Evolutionary conservation across 2,329 filamentous ascomycete species (phyloP).

Genomic region (Ophiostoma australiae): DNA sequence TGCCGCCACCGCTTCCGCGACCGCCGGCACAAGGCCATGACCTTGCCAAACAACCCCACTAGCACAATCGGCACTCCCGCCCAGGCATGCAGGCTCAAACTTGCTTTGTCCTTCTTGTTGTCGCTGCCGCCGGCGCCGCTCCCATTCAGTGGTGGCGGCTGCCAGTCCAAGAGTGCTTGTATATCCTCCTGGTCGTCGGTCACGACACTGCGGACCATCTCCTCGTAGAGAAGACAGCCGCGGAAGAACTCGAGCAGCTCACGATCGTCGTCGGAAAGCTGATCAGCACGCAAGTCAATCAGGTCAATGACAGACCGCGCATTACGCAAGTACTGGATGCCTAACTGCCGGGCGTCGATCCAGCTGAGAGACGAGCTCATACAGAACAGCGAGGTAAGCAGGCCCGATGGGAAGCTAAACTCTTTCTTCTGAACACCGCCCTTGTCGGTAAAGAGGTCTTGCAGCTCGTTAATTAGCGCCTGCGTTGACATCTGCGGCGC

Average conservation of each 20-base stretch:
- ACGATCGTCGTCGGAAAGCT: constrained; percentile 29
- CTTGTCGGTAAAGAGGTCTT: constrained; percentile 28
- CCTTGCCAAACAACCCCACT: constrained; percentile 35
- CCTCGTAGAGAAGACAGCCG: constrained; percentile 39
- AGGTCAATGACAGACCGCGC: constrained; percentile 29
- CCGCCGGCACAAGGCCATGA: constrained; percentile 36
- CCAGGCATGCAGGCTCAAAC: constrained; percentile 36
- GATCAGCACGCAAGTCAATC: constrained; percentile 18
- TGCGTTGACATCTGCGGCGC: constrained; percentile 36
- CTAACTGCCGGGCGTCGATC: constrained; percentile 35
- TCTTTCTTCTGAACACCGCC: background rate
- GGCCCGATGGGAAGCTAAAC: constrained; percentile 33
- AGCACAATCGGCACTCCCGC: constrained; percentile 37
- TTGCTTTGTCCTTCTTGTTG: background rate
- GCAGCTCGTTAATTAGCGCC: constrained; percentile 36
- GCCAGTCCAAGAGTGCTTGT: constrained; percentile 25
- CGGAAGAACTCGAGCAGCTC: constrained; percentile 38
- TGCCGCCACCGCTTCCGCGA: constrained; percentile 32
- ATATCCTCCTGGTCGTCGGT: constrained; percentile 34
- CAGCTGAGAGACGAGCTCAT: constrained; percentile 40
- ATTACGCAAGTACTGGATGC: constrained; percentile 29
- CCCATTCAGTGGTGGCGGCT: background rate
- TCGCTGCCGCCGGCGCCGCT: background rate
- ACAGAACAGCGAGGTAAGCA: constrained; percentile 39
- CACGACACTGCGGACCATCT: constrained; percentile 39